Evolutionary conservation across 148 eudicot species (phyloP), one percentile per base, ranked within the genome.

Genomic region (Camellia sinensis): DNA sequence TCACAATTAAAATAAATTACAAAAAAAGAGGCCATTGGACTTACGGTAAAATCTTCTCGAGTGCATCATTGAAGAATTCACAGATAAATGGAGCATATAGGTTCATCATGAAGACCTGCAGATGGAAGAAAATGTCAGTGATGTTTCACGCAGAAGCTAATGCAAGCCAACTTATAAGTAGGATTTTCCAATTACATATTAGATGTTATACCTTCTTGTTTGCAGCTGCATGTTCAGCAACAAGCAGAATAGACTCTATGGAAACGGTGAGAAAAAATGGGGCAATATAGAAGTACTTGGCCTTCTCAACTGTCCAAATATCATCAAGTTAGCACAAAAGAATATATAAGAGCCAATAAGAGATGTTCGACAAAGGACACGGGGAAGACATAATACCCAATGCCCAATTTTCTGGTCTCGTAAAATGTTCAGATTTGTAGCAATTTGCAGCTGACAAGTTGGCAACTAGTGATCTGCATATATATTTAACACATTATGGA

Each of bases 191-290:
- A 14, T n/a, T 66, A 29, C 44, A 56, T 60, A 13, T 65, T 63
- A 63, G 44, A 80, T 70, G 18, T 18, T 62, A n/a, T 80, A 93
- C 98, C 98, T 96, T 96, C 87, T 96, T 89, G 48, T 88, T 92
- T 63, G 99, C 98, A 85, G 94, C 93, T 64, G 98, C 95, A 87
- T 96, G 99, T 84, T 93, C 98, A 87, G 94, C 99, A 69, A 93
- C 99, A 80, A 91, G 94, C 82, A 82, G 86, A 80, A 96, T 92
- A 80, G 99, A 91, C 19, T 96, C 99, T 0, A 93, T 92, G 60
- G 99, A 96, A 54, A 93, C 99, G 13, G 99, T 96, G 80, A 96
- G 99, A 87, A 96, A 96, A 76, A 96, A 96, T 19, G 98, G 98
- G 73, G 99, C 99, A 75, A 96, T 96, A 74, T 96, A 96, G 89